A percentile compares a stretch with the other conserved stretches of the same genome.
Evolutionary conservation across 768 basidiomycete genomes (phyloP).

Genomic region (Galerina marginata): DNA sequence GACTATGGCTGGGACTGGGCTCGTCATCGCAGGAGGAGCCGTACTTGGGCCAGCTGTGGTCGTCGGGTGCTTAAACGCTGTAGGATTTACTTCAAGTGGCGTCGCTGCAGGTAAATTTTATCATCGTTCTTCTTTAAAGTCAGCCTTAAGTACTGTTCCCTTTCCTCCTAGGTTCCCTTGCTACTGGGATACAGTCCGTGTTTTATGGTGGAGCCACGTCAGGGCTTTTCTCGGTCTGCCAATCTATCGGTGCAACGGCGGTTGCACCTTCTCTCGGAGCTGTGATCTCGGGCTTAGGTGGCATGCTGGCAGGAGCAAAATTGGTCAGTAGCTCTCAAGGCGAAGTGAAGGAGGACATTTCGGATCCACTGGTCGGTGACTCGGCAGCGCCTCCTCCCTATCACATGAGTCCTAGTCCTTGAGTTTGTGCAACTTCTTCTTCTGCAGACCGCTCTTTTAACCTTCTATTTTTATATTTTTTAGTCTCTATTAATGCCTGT

Average conservation of each 20-base stretch:
- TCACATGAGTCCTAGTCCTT: no score
- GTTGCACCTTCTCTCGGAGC: constrained; percentile 11
- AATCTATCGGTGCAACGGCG: constrained; percentile 24
- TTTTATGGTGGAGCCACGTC: constrained; percentile 24
- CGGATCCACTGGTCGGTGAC: no score
- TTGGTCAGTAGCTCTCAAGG: background rate
- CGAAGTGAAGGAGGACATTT: background rate
- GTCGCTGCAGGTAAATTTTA: constrained; percentile 14
- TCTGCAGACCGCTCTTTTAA: no score
- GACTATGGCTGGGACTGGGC: constrained; percentile 12
- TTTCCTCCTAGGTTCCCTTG: constrained; percentile 8
- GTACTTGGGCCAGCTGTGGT: constrained; percentile 15
- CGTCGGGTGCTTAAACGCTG: constrained; percentile 14
- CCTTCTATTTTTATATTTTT: no score
- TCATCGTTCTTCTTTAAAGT: background rate
- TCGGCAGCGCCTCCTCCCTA: no score
- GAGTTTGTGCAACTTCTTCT: no score
- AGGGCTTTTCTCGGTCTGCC: constrained; percentile 27
- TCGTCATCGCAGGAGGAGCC: constrained; percentile 16
- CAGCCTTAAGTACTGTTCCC: background rate
- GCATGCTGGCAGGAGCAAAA: constrained; percentile 13
- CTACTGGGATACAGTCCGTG: constrained; percentile 13
- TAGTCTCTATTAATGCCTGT: no score
- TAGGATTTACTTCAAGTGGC: constrained; percentile 22
- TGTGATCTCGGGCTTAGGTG: constrained; percentile 8